Evolutionary conservation across 441 rosid genomes (phyloP).

Genomic region (Aleurites moluccanus): DNA sequence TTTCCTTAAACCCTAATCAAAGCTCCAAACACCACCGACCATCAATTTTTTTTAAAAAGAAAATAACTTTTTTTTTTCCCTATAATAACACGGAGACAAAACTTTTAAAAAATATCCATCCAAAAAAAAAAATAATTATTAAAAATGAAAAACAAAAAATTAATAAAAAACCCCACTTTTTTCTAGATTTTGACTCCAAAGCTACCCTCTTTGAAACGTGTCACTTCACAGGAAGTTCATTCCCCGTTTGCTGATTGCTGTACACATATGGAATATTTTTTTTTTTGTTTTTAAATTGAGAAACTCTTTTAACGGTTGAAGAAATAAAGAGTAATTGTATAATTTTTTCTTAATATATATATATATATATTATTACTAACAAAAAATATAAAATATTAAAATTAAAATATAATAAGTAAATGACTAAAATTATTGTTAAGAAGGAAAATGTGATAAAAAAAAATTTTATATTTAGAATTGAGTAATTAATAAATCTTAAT

Average conservation of each 20-base stretch:
- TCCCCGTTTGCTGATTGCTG: background rate
- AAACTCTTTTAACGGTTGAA: too few species aligned
- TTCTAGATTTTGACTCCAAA: background rate
- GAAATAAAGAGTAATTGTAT: too few species aligned
- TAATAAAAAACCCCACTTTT: background rate
- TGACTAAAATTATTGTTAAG: background rate
- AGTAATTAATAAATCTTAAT: background rate
- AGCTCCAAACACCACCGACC: background rate
- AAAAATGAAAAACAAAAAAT: background rate
- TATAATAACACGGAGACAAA: too few species aligned
- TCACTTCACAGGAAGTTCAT: background rate
- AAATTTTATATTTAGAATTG: background rate
- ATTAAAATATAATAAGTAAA: background rate
- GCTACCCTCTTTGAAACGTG: constrained; percentile 14
- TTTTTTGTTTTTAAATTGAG: too few species aligned
- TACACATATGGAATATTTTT: too few species aligned
- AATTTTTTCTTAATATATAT: too few species aligned
- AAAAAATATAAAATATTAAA: too few species aligned
- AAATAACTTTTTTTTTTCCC: too few species aligned
- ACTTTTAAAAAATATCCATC: too few species aligned
- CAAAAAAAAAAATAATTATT: too few species aligned
- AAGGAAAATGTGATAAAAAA: background rate
- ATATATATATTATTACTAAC: too few species aligned
- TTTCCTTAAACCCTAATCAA: constrained; percentile 1
- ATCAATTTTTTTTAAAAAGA: background rate